Conservation (phyloP, 2,329 filamentous ascomycete genomes). For the Elsinoe fawcettii region DNA sequence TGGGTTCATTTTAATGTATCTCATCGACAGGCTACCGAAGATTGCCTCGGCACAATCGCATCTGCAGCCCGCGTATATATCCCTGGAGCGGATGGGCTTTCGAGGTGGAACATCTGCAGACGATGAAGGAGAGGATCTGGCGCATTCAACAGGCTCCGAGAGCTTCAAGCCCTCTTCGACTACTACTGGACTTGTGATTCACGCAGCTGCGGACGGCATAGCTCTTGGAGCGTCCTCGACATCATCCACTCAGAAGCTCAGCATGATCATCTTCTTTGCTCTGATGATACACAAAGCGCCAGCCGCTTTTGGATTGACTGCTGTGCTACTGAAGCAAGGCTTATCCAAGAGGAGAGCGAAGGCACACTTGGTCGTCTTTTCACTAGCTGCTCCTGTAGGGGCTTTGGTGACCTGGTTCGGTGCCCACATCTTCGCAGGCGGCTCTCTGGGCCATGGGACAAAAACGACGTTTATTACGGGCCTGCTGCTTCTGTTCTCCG, state of each 20-base stretch:
- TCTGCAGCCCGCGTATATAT: constrained; percentile 74
- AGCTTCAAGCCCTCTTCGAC: constrained; percentile 38
- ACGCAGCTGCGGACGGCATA: constrained; percentile 90
- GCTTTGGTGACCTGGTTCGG: constrained; percentile 76
- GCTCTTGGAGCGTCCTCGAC: constrained; percentile 79
- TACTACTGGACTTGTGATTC: constrained; percentile 90
- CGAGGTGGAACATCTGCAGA: constrained; percentile 13
- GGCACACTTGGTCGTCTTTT: constrained; percentile 83
- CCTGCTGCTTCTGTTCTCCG: constrained; percentile 87
- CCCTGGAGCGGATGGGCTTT: constrained; percentile 51
- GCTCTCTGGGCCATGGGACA: constrained; percentile 45
- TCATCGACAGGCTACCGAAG: constrained; percentile 78
- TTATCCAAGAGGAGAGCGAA: constrained; percentile 78
- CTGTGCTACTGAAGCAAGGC: constrained; percentile 81
- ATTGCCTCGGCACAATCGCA: constrained; percentile 52
- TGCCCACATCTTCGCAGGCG: constrained; percentile 63
- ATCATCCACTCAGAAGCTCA: constrained; percentile 62
- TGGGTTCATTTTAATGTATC: constrained; percentile 93
- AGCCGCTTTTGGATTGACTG: constrained; percentile 88
- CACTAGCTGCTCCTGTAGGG: constrained; percentile 78
- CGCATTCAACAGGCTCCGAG: not conserved
- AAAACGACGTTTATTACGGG: constrained; percentile 80
- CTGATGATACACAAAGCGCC: constrained; percentile 98
- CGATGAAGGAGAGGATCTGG: constrained; percentile 20
- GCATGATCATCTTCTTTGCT: constrained; percentile 86